Conservation (phyloP, 2,329 filamentous ascomycete species). For the Ceratocystis harringtonii region DNA sequence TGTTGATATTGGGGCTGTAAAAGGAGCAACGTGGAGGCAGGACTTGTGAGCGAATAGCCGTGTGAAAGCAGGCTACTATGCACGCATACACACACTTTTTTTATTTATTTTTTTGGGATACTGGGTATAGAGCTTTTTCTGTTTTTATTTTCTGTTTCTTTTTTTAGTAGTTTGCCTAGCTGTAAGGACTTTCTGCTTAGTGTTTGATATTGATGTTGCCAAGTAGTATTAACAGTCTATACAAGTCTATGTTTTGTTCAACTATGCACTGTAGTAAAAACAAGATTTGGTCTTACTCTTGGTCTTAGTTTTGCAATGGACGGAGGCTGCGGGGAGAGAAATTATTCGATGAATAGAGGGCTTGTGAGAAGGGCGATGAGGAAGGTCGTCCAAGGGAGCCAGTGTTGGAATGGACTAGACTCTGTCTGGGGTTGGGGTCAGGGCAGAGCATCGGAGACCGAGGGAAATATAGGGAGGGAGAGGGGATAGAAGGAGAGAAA, state of each 20-base stretch:
- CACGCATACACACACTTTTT: background rate
- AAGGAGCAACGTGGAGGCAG: background rate
- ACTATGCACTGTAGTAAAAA: background rate
- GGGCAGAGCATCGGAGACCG: background rate
- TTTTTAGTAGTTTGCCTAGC: background rate
- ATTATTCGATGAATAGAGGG: background rate
- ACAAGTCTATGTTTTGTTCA: background rate
- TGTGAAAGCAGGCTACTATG: background rate
- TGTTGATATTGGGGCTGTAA: background rate
- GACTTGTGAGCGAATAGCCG: background rate
- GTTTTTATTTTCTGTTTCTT: background rate
- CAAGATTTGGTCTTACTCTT: no score
- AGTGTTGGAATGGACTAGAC: background rate
- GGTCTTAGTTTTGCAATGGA: no score
- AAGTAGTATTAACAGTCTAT: no score
- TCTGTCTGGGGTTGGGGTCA: background rate
- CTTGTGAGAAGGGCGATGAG: background rate
- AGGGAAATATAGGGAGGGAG: background rate
- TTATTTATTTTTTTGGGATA: conserved; percentile 5
- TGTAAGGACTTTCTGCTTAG: background rate
- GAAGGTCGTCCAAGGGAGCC: background rate
- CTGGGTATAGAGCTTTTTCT: conserved; percentile 1
- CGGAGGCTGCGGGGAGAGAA: no score
- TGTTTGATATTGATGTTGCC: background rate
- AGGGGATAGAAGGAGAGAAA: background rate